Percentiles rank a stretch among this genome's conserved stretches.
Conservation (phyloP, 371 early-diverging fungal genomes). For the Dinochytrium kinnereticum region DNA sequence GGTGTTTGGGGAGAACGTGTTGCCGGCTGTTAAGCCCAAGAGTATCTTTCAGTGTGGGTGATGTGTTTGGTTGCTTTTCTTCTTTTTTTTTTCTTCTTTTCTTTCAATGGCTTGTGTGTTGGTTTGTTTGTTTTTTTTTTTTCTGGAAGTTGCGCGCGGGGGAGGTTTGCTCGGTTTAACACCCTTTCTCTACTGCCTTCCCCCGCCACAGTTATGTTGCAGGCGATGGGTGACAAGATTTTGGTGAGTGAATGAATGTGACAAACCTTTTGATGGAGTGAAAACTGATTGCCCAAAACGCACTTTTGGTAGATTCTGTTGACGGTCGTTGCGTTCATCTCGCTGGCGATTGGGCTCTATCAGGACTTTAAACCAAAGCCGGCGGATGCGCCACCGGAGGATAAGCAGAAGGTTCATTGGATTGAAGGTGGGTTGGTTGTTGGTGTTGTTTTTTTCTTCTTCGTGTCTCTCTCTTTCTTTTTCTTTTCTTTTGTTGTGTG, state of each 20-base stretch:
- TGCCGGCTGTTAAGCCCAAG: conserved; percentile 28
- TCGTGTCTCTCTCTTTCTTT: too few relatives aligned
- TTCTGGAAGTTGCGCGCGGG: too few relatives aligned
- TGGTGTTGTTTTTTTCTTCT: not conserved
- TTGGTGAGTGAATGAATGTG: conserved; percentile 55
- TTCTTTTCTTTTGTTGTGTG: too few relatives aligned
- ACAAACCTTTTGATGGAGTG: conserved; percentile 67
- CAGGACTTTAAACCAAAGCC: conserved; percentile 12
- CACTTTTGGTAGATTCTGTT: conserved; percentile 7
- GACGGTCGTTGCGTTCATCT: conserved; percentile 77
- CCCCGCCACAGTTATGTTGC: conserved; percentile 62
- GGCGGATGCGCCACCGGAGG: conserved; percentile 50
- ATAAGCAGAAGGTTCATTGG: conserved; percentile 36
- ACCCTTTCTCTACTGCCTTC: not conserved
- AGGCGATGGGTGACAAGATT: conserved; percentile 85
- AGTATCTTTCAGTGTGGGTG: conserved; percentile 27
- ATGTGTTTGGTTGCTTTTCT: not conserved
- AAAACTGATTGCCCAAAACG: not conserved
- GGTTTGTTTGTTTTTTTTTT: not conserved
- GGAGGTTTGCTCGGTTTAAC: not conserved
- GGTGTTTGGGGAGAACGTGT: conserved; percentile 29
- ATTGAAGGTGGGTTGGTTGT: conserved; percentile 57
- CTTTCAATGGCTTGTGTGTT: not conserved
- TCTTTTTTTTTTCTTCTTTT: not conserved
- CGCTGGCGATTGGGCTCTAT: conserved; percentile 86